These are phyloP conservation scores for Pulveroboletus sp. DNA, from an alignment of 768 basidiomycete species.

Conservation along the genomic window DNA sequence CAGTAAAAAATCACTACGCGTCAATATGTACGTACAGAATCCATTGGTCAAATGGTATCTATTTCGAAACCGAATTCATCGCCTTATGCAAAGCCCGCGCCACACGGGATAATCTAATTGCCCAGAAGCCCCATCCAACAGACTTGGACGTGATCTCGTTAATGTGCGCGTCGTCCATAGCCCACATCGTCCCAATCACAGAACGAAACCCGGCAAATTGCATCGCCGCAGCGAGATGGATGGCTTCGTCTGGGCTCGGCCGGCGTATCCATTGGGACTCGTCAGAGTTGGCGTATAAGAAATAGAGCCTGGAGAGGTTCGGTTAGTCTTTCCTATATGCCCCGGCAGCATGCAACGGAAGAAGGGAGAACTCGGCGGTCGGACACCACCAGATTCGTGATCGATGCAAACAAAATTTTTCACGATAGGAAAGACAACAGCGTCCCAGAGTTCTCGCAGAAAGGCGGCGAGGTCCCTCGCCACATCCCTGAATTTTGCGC, in stretches of 20 bases:
- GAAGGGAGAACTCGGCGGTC: no score
- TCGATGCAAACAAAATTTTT: neutral
- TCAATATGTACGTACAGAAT: constrained; percentile 15
- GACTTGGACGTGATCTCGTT: neutral
- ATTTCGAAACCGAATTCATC: neutral
- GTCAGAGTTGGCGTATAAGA: neutral
- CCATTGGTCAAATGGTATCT: constrained; percentile 11
- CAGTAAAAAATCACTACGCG: no score
- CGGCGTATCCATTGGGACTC: neutral
- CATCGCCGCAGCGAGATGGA: constrained; percentile 9
- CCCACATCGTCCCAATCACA: constrained; percentile 15
- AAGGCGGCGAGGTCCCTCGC: neutral
- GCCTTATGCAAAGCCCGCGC: constrained; percentile 7
- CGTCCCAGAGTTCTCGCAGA: constrained; percentile 20
- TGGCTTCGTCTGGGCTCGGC: constrained; percentile 15
- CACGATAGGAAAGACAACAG: constrained; percentile 15
- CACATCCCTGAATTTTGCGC: neutral
- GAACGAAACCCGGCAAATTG: neutral
- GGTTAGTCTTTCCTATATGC: neutral
- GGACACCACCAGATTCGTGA: no score
- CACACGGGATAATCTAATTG: constrained; percentile 1
- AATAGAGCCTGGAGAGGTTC: neutral
- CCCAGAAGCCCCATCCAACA: constrained; percentile 3
- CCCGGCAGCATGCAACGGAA: no score
- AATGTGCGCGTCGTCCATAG: constrained; percentile 3